These are phyloP conservation scores for Pseudocercospora fuligena DNA, from an alignment of 2,329 filamentous ascomycete species.

Conservation along the genomic window DNA sequence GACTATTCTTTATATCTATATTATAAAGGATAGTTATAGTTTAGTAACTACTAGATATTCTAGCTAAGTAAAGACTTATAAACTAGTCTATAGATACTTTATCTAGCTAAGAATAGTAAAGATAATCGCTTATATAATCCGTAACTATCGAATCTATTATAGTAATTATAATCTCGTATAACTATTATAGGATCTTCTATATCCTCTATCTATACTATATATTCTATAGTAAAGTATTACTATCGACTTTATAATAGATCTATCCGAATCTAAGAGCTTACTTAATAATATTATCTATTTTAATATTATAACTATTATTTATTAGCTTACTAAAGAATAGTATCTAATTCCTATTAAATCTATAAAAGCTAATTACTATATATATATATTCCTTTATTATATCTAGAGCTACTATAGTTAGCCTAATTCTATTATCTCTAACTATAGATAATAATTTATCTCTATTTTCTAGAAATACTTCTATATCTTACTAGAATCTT, in stretches of 20 bases:
- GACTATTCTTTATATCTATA: neutral
- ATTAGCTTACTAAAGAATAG: neutral
- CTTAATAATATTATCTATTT: no score
- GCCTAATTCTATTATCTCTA: neutral
- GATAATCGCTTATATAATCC: neutral
- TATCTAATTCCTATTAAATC: slow-evolving; percentile 7
- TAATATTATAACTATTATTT: slow-evolving; percentile 10
- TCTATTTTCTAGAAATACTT: neutral
- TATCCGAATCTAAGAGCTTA: neutral
- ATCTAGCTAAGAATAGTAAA: neutral
- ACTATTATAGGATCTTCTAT: neutral
- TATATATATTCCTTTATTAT: neutral
- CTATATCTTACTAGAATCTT: no score
- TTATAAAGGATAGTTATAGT: neutral
- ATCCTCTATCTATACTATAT: neutral
- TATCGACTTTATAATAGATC: slow-evolving; percentile 2
- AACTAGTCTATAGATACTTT: neutral
- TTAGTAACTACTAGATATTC: neutral
- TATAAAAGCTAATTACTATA: no score
- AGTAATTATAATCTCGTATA: neutral
- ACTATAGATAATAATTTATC: neutral
- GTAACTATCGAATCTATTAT: slow-evolving; percentile 2
- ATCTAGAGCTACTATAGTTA: slow-evolving; percentile 3
- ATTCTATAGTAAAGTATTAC: neutral
- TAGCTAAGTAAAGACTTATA: neutral